Evolutionary conservation across 2,329 filamentous ascomycete genomes (phyloP).

Genomic region (Aspergillus japonicus): DNA sequence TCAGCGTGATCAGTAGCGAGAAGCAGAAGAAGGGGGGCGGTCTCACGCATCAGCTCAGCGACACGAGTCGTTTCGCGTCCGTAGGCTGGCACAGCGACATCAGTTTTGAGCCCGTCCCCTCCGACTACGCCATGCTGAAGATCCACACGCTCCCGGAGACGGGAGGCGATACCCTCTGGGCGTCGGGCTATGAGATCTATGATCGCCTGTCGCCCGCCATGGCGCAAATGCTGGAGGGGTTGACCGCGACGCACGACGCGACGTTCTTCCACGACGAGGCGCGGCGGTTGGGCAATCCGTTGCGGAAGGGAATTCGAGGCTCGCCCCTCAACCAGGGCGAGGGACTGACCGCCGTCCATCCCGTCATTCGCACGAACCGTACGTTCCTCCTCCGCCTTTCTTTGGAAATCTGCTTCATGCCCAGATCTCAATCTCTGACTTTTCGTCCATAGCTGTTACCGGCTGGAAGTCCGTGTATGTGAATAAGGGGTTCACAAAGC

Average conservation of each 20-base stretch:
- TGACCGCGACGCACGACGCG: slow-evolving; percentile 58
- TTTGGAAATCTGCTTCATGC: too few species aligned
- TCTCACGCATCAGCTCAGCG: slow-evolving; percentile 32
- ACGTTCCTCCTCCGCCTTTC: neutral
- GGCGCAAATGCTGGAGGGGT: slow-evolving; percentile 57
- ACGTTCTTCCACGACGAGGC: slow-evolving; percentile 53
- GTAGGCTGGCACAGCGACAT: slow-evolving; percentile 61
- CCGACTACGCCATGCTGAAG: slow-evolving; percentile 62
- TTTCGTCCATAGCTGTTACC: slow-evolving; percentile 47
- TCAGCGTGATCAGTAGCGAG: slow-evolving; percentile 63
- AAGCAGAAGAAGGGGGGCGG: slow-evolving; percentile 49
- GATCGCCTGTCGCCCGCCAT: slow-evolving; percentile 59
- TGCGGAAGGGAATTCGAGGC: slow-evolving; percentile 50
- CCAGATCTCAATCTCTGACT: neutral
- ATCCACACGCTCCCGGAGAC: slow-evolving; percentile 56
- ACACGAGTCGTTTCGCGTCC: slow-evolving; percentile 40
- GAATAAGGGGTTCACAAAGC: slow-evolving; percentile 41
- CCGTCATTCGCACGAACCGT: slow-evolving; percentile 59
- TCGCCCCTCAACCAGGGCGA: slow-evolving; percentile 56
- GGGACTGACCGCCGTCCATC: slow-evolving; percentile 54
- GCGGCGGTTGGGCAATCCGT: slow-evolving; percentile 19
- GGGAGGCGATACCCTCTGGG: slow-evolving; percentile 65
- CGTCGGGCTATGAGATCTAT: slow-evolving; percentile 65
- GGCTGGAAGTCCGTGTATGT: slow-evolving; percentile 60
- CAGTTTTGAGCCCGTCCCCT: slow-evolving; percentile 62